phyloP scores from a whole-genome alignment of 805 yeast species.

The Lipomyces kockii region DNA sequence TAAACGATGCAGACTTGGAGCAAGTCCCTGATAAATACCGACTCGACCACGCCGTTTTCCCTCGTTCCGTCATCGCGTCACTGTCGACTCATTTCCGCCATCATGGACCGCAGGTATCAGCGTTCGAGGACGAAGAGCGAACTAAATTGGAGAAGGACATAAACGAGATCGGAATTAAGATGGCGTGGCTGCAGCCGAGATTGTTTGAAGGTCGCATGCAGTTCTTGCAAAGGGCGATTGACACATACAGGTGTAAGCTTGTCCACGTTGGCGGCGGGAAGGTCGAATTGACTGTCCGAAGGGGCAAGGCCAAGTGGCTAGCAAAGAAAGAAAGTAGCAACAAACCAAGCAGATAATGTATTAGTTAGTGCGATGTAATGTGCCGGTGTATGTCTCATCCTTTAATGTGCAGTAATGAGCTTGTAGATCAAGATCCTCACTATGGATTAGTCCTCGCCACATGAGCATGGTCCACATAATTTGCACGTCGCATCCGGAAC shows the following conservation, averaged over 20 bases:
- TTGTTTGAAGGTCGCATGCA: slow-evolving; percentile 27
- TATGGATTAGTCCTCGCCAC: too few species aligned
- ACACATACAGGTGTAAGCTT: slow-evolving; percentile 27
- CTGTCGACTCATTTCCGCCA: slow-evolving; percentile 31
- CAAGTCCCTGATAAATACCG: slow-evolving; percentile 29
- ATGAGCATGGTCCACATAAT: neutral
- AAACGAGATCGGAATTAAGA: slow-evolving; percentile 32
- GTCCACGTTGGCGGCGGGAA: slow-evolving; percentile 17
- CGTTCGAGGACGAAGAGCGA: slow-evolving; percentile 9
- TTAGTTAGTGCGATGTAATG: neutral
- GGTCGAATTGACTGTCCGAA: slow-evolving; percentile 17
- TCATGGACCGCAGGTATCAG: neutral
- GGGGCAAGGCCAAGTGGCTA: slow-evolving; percentile 28
- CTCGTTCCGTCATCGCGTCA: slow-evolving; percentile 20
- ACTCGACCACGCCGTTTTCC: slow-evolving; percentile 30
- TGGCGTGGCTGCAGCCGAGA: slow-evolving; percentile 35
- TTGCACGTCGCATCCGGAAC: too few species aligned
- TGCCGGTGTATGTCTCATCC: neutral
- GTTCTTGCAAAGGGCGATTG: slow-evolving; percentile 29
- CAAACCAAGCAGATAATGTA: neutral
- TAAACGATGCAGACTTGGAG: slow-evolving; percentile 23
- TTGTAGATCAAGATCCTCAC: neutral
- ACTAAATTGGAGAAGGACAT: slow-evolving; percentile 11
- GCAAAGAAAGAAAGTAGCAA: neutral
- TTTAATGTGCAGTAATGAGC: neutral